Evolutionary conservation across 2,329 filamentous ascomycete genomes (phyloP), one percentile per base, ranked within the genome.

Genomic region (Aspergillus chevalieri): DNA sequence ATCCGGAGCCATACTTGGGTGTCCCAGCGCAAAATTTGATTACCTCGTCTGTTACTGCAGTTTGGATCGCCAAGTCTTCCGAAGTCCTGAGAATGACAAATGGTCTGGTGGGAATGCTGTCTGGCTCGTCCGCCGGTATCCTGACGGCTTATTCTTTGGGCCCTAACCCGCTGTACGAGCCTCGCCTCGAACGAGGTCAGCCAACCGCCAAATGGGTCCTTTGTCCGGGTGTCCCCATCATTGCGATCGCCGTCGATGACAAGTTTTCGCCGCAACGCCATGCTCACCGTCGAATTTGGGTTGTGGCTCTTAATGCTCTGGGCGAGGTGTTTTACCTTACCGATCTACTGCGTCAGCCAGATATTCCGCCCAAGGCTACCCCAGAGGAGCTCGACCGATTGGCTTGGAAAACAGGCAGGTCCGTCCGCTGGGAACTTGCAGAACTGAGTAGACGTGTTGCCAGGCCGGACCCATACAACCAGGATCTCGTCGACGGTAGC

Each of bases 171-270:
- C 66, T 81, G 21, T 81, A 85, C 46, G 74, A 82, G 46, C 77
- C 82, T 47, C 79, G 85, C 49, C 82, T 85, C 55, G 76, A 78
- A 34, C 82, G 82, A 38, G 90, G 90, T 3, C 86, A 94, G 60
- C 79, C 93, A 56, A 95, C 89, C 36, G 87, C 88, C 30, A 87
- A 86, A 57, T 97, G 92, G 92, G 84, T 89, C 8, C 75, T 97
- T 10, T 90, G 89, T 62, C 93, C 93, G 2, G 93, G 93, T 38
- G 90, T 97, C 3, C 93, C 93, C 0, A 93, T 98, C 53, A 80
- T 96, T 47, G 81, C 83, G 1, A 82, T 98, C 52, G 82, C 82
- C 42, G 81, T 95, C 6, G 93, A 98, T 61, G 90, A 95, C 24
- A 82, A 82, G 47, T 93, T 90, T 67, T 91, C 79, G 44, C 68